These are phyloP conservation scores for Aspergillus sp. DNA, from an alignment of 2,329 filamentous ascomycete genomes.

Conservation along the genomic window DNA sequence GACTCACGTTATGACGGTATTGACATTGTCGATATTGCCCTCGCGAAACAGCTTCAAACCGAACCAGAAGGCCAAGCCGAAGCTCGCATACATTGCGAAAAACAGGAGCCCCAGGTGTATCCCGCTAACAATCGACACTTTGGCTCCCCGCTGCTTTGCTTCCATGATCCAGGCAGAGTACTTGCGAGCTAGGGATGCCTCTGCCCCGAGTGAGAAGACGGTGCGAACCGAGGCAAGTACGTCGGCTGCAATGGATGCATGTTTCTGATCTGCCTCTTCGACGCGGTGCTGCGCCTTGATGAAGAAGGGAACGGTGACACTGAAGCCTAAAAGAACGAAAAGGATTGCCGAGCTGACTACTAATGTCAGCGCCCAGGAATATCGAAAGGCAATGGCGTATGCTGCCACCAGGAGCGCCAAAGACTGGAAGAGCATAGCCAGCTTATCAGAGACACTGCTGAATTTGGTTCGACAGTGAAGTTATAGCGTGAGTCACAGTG, in stretches of 20 bases:
- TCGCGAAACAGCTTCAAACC: constrained; percentile 32
- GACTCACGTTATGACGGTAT: constrained; percentile 35
- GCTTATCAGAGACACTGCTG: constrained; percentile 56
- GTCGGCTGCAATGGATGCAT: constrained; percentile 40
- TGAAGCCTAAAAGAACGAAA: constrained; percentile 38
- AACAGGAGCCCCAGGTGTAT: constrained; percentile 32
- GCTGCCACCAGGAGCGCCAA: constrained; percentile 43
- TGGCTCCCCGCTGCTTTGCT: constrained; percentile 33
- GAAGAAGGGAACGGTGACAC: constrained; percentile 30
- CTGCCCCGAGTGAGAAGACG: constrained; percentile 42
- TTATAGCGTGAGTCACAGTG: constrained; percentile 52
- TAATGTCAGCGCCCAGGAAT: constrained; percentile 51
- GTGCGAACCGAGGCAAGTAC: constrained; percentile 42
- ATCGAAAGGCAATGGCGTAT: constrained; percentile 50
- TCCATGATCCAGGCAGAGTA: constrained; percentile 33
- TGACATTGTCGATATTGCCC: constrained; percentile 30
- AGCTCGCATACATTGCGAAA: constrained; percentile 36
- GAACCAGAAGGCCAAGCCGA: constrained; percentile 37
- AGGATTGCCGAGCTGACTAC: constrained; percentile 47
- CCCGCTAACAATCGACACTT: constrained; percentile 24
- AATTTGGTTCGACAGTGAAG: constrained; percentile 50
- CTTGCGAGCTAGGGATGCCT: constrained; percentile 32
- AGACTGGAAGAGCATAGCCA: constrained; percentile 44
- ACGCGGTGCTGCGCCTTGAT: constrained; percentile 29
- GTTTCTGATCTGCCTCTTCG: constrained; percentile 35